Conservation (phyloP, 139 green algal species). For the Pedinophyceae sp. region DNA sequence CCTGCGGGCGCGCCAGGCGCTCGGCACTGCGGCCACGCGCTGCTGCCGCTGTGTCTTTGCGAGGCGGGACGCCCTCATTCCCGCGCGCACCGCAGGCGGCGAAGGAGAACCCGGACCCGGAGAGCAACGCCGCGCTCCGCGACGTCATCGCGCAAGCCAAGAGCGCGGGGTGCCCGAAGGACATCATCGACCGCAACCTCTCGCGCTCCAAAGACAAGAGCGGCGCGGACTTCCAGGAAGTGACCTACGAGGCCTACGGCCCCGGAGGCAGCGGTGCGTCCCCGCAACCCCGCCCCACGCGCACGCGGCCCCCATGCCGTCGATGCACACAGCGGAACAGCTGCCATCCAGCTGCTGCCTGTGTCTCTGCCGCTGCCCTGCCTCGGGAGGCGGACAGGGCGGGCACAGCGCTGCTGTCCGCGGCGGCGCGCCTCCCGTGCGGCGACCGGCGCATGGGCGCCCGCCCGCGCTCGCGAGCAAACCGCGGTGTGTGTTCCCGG, state of each 20-base stretch:
- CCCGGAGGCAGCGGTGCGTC: not conserved
- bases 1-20: too few relatives aligned
- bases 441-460: slow-evolving; percentile 21
- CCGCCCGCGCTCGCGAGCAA: not conserved
- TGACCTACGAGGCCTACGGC: slow-evolving; percentile 40
- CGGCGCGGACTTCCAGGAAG: slow-evolving; percentile 59
- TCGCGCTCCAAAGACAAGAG: slow-evolving; percentile 60
- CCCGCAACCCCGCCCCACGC: not conserved
- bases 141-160: slow-evolving; percentile 48
- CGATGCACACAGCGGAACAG: slow-evolving; percentile 8
- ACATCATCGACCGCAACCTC: slow-evolving; percentile 86
- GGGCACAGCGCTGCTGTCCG: too few relatives aligned
- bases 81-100: slow-evolving; percentile 31
- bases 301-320: too few relatives aligned
- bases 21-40: too few relatives aligned
- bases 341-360: not conserved
- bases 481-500: not conserved
- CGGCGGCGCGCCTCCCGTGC: not conserved
- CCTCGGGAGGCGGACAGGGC: not conserved
- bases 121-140: slow-evolving; percentile 46
- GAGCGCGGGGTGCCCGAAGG: slow-evolving; percentile 34
- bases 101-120: slow-evolving; percentile 46
- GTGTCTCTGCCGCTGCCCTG: not conserved
- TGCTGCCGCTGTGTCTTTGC: too few relatives aligned
- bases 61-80: too few relatives aligned